Base-by-base conservation (phyloP, 2,329 filamentous ascomycete genomes). In the Pestalotiopsis sp. region DNA sequence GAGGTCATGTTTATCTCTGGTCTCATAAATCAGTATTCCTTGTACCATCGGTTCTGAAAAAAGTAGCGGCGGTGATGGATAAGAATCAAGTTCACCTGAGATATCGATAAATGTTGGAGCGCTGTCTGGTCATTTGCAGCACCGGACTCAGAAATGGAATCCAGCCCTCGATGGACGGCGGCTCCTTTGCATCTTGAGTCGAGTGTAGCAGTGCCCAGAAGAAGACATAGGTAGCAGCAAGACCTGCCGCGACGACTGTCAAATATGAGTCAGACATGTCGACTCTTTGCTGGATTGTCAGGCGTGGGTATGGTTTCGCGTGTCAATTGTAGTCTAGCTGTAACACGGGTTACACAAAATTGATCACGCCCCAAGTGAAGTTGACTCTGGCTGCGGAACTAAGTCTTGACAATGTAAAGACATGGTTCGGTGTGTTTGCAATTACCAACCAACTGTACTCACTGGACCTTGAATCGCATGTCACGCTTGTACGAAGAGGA, bases 151-250 rank as follows among this genome's bases (percentile, higher is more conserved):
- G 27, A 27, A 62, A 62, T 36, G 59, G 59, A 1, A 62, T 82
- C 82, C 20, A 81, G 80, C 45, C 57, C 38, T 45, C 65, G 20
- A 60, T 23, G 17, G 59, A 25, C 0, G 9, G 45, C 23, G 64
- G 64, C 64, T 66, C 64, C 14, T 36, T 58, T 12, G 31, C 36
- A 69, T 73, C 61, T 68, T 66, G 64, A 3, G 64, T 66, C 4
- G 41, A 38, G 4, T 41, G 23, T 6, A 66, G 23, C 17, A 59
- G 17, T 40, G 64, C 49, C 64, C 64, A 49, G 23, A 66, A 25
- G 27, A 66, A 59, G 14, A 14, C 11, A 66, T 66, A 66, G 12
- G 14, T 59, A 13, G 4, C 31, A 4, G 25, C 38, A 70, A 59
- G 25, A 17, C 57, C 57, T 13, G 17, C 57, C 2, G 11, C 25